phyloP scores from a whole-genome alignment of 495 filamentous ascomycete species.

The Penicillium desertorum region DNA sequence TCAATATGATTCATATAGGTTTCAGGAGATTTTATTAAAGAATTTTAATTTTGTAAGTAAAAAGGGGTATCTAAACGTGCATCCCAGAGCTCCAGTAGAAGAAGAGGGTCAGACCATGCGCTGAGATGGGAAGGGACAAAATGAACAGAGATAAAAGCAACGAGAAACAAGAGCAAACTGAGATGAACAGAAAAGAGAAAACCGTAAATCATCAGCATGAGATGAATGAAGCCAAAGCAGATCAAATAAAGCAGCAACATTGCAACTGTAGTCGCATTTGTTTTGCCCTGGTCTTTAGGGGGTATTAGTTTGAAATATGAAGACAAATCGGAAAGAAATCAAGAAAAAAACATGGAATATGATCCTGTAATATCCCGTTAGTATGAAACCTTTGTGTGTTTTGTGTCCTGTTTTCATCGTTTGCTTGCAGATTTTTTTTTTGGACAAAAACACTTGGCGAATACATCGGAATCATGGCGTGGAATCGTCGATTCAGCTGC shows the following conservation, averaged over 20 bases:
- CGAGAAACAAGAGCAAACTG: background rate
- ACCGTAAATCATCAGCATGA: constrained; percentile 2
- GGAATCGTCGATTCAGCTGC: background rate
- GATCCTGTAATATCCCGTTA: constrained; percentile 5
- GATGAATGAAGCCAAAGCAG: background rate
- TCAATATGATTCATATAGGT: background rate
- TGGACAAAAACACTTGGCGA: background rate
- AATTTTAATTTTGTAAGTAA: constrained; percentile 13
- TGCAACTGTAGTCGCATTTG: background rate
- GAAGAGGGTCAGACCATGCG: constrained; percentile 11
- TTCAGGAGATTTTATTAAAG: background rate
- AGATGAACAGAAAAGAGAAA: background rate
- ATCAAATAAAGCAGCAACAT: background rate
- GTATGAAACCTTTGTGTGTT: background rate
- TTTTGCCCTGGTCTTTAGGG: background rate
- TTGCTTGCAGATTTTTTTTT: background rate
- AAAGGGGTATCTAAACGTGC: constrained; percentile 33
- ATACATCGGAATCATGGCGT: background rate
- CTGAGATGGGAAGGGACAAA: constrained; percentile 1
- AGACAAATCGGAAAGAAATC: constrained; percentile 6
- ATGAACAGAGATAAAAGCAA: background rate
- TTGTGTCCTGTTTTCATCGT: background rate
- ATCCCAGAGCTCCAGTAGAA: constrained; percentile 18
- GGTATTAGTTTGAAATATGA: constrained; percentile 10
- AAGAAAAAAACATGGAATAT: background rate